Evolutionary conservation across 208 protist genomes (phyloP).

Genomic region (Trypanosoma boissoni): DNA sequence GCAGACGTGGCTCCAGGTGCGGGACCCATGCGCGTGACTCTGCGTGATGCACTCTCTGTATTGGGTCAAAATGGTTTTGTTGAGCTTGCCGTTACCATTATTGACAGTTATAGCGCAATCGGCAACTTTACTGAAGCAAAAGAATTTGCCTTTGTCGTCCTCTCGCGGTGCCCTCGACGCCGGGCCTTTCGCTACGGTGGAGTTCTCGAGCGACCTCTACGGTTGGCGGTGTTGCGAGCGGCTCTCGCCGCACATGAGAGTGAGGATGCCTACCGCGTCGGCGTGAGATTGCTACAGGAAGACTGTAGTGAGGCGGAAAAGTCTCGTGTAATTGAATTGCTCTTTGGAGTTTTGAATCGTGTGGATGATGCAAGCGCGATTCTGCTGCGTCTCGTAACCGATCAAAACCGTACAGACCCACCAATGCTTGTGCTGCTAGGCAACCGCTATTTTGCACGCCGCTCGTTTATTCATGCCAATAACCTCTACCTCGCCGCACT

Average conservation of each 20-base stretch:
- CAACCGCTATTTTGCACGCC: slow-evolving; percentile 71
- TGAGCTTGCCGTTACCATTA: slow-evolving; percentile 63
- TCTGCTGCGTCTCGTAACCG: slow-evolving; percentile 45
- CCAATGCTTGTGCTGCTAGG: slow-evolving; percentile 66
- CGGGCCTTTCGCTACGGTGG: slow-evolving; percentile 50
- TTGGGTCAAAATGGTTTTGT: slow-evolving; percentile 65
- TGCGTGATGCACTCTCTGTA: slow-evolving; percentile 58
- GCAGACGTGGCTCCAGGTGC: no score
- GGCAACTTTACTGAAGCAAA: slow-evolving; percentile 86
- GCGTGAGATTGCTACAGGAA: slow-evolving; percentile 72
- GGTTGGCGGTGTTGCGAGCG: slow-evolving; percentile 68
- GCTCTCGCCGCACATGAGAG: slow-evolving; percentile 69
- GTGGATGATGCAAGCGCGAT: slow-evolving; percentile 44
- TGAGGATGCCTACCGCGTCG: slow-evolving; percentile 81
- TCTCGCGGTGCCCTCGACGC: slow-evolving; percentile 46
- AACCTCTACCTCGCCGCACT: slow-evolving; percentile 73
- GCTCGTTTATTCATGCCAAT: slow-evolving; percentile 69
- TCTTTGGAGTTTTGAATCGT: slow-evolving; percentile 72
- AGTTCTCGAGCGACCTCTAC: slow-evolving; percentile 64
- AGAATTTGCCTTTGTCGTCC: slow-evolving; percentile 81
- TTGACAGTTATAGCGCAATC: slow-evolving; percentile 80
- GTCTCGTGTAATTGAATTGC: slow-evolving; percentile 62
- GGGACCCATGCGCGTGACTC: slow-evolving; percentile 67
- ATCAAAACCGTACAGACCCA: slow-evolving; percentile 45
- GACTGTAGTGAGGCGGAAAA: slow-evolving; percentile 57